phyloP scores from a whole-genome alignment of 441 rosid species.

The Pelargonium australe region DNA sequence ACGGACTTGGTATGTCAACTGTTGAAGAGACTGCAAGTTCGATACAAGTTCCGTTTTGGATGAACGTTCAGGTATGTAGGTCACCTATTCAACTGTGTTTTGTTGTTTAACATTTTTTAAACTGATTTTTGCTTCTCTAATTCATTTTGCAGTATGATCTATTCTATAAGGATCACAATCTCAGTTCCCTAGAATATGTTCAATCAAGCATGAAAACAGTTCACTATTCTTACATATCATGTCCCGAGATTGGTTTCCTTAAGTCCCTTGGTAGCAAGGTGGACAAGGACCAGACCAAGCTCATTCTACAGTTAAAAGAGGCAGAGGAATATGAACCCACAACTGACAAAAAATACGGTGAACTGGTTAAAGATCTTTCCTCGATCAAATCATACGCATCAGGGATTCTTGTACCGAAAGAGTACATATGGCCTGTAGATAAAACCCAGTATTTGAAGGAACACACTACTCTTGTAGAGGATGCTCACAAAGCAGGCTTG shows the following conservation, averaged over 20 bases:
- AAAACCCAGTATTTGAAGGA: constrained; percentile 40
- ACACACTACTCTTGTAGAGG: constrained; percentile 52
- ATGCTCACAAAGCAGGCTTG: constrained; percentile 69
- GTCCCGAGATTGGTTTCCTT: constrained; percentile 75
- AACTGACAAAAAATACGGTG: constrained; percentile 48
- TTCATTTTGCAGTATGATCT: constrained; percentile 44
- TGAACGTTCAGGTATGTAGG: constrained; percentile 59
- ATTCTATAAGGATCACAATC: constrained; percentile 57
- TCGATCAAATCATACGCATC: constrained; percentile 57
- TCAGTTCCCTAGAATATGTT: constrained; percentile 35
- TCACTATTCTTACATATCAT: constrained; percentile 41
- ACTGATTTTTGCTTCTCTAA: neutral
- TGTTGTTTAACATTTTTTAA: neutral
- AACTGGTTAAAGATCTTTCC: constrained; percentile 42
- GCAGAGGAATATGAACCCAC: constrained; percentile 55
- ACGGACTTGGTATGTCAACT: constrained; percentile 35
- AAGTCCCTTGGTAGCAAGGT: constrained; percentile 42
- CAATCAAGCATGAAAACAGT: constrained; percentile 21
- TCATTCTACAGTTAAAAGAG: constrained; percentile 44
- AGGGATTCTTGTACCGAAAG: constrained; percentile 70
- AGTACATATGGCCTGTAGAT: constrained; percentile 58
- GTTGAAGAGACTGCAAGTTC: constrained; percentile 38
- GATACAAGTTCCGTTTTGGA: constrained; percentile 45
- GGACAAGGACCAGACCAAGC: constrained; percentile 41
- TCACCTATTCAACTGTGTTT: neutral